Base-by-base conservation (phyloP, 257 asterid species). In the Jacaranda mimosifolia region DNA sequence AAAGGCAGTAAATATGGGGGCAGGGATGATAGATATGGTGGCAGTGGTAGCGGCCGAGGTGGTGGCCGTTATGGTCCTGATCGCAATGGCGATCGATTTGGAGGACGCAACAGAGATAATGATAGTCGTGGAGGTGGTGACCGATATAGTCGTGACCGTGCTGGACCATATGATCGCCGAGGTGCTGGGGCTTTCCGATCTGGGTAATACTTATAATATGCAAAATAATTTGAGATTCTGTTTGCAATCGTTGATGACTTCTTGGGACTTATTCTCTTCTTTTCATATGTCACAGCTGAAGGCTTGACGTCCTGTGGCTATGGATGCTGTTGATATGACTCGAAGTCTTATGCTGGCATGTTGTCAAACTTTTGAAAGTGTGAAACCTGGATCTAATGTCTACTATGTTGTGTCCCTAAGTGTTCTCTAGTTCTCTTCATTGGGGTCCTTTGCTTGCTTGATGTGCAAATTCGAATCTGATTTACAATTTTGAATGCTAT, bases 121-220 rank as follows among this genome's bases (percentile, higher is more conserved):
- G 89, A 91, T 77, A 91, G 91, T 46, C 85, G 75, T 66, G 96
- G 91, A 12, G 88, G 94, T 66, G 91, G 94, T 70, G 94, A 91
- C 9, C 85, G 94, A 42, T 85, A 84, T 72, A 80, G 68, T 71
- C 93, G 96, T 64, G 97, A 92, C 76, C 94, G 97, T 43, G 79
- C 97, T 72, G 97, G 97, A 42, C 97, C 97, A 10, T 92, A 92
- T 80, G 95, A 92, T 68, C 97, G 97, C 77, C 89, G 92, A 53
- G 84, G 88, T 52, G 39, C 85, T 65, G 92, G 94, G 32, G 87
- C 90, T 49, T 92, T 73, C 59, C 82, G 92, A 60, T 85, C 81
- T 51, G 75, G 86, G 72, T 85, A 79, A 70, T 42, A 38, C 48
- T 9, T 42, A 17, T 70, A 78, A 62, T 66, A 51, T 9, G 63